Evolutionary conservation across 176 grass and related monocot species (phyloP), one percentile per base, ranked within the genome.

Genomic region (barley (Hordeum vulgare)): DNA sequence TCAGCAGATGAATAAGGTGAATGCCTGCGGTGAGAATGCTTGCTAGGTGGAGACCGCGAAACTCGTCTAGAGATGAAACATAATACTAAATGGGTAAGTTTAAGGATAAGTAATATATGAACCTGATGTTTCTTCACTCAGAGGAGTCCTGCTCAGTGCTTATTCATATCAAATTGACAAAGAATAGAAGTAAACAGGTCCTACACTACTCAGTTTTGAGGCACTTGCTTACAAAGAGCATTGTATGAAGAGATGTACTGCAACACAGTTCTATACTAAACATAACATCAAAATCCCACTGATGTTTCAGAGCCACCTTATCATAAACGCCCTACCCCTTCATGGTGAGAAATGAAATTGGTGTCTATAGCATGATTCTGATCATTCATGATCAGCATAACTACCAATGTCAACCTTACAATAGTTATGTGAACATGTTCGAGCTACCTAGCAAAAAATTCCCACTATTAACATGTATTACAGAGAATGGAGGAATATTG

Each of bases 51-150:
- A 92, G 93, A 92, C 90, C 87, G 89, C 90, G 85, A 94, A 92
- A 92, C 76, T 88, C 90, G 93, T 94, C 93, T 94, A 92, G 93
- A 94, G 90, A 92, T 94, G 77, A 92, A 90, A 94, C 74, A 92
- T 94, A 88, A 87, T 89, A 68, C 90, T 91, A 85, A 83, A 83
- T 76, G 79, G 83, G 93, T 92, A 92, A 94, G 93, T 94, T 72
- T 14, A 89, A 90, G 69, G 77, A 85, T 77, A 89, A 90, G 61
- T 61, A 61, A 79, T 69, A 82, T 76, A 75, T 88, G 87, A 88
- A 90, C 85, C 90, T 89, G 89, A 58, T 80, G 77, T 77, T 87
- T 88, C 88, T 90, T 92, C 93, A 60, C 45, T 87, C 84, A 75
- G 82, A 77, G 82, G 59, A 44, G 31, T 84, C 90, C 93, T 94